Conservation (phyloP, 164 flowering plant species). For the Magnolia changhungtana region DNA sequence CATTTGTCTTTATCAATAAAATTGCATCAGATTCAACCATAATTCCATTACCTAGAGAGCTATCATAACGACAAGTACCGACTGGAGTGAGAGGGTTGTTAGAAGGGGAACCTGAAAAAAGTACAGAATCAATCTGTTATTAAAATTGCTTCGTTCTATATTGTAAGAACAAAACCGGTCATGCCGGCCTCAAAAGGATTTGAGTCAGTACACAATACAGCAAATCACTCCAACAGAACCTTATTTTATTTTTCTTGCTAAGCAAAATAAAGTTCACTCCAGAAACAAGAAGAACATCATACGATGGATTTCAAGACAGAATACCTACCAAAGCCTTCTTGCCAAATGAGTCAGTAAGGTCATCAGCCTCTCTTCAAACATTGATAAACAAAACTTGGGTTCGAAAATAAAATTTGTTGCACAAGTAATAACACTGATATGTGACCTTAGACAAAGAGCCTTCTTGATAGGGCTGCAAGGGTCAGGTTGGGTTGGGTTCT, state of each 20-base stretch:
- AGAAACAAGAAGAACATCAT: background rate
- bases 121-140: background rate
- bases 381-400: background rate
- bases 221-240: background rate
- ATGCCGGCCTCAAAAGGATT: background rate
- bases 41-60: constrained; percentile 65
- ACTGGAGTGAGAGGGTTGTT: constrained; percentile 47
- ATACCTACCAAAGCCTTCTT: background rate
- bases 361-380: background rate
- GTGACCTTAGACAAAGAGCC: background rate
- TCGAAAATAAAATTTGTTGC: background rate
- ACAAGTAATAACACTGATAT: background rate
- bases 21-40: background rate
- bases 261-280: background rate
- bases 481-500: no score
- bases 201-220: background rate
- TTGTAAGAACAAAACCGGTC: background rate
- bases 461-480: background rate
- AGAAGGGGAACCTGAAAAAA: constrained; percentile 58
- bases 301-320: background rate
- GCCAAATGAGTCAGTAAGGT: background rate
- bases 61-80: constrained; percentile 82
- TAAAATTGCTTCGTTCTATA: background rate
- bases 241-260: background rate
- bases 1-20: background rate